These are phyloP conservation scores for Pythium periplocum DNA, from an alignment of 352 stramenopile genomes.

Conservation along the genomic window DNA sequence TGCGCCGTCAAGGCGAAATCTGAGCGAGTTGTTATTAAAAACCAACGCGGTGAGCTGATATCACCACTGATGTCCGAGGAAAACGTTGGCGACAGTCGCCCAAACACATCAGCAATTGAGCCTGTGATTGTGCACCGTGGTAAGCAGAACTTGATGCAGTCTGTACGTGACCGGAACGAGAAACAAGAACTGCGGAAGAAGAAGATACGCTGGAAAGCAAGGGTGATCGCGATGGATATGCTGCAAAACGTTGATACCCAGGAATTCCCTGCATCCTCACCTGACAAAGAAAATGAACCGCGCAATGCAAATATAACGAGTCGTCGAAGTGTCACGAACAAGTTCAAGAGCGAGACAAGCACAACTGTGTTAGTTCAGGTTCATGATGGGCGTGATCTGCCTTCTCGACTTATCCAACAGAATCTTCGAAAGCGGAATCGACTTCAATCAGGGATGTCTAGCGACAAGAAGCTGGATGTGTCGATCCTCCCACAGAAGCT, in stretches of 20 bases:
- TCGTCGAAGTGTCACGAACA: background rate
- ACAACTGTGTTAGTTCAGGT: background rate
- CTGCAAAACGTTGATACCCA: conserved; percentile 28
- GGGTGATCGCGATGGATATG: conserved; percentile 54
- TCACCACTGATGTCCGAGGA: conserved; percentile 17
- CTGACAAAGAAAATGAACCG: conserved; percentile 21
- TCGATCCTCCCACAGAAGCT: conserved; percentile 35
- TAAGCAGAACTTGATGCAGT: no score
- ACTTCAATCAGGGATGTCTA: no score
- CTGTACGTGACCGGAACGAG: background rate
- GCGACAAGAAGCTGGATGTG: conserved; percentile 19
- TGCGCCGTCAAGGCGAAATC: conserved; percentile 19
- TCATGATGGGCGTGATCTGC: background rate
- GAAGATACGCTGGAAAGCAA: conserved; percentile 36
- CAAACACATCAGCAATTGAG: background rate
- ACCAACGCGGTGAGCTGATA: conserved; percentile 40
- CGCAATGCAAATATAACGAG: conserved; percentile 10
- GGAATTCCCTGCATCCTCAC: background rate
- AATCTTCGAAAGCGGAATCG: no score
- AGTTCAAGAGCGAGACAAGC: background rate
- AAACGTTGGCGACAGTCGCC: conserved; percentile 1
- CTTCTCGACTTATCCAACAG: background rate
- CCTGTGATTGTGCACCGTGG: background rate
- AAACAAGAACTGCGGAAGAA: conserved; percentile 17
- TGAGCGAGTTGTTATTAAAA: conserved; percentile 38